These are phyloP conservation scores for Ogataea naganishii DNA, from an alignment of 805 yeast species.

Conservation along the genomic window DNA sequence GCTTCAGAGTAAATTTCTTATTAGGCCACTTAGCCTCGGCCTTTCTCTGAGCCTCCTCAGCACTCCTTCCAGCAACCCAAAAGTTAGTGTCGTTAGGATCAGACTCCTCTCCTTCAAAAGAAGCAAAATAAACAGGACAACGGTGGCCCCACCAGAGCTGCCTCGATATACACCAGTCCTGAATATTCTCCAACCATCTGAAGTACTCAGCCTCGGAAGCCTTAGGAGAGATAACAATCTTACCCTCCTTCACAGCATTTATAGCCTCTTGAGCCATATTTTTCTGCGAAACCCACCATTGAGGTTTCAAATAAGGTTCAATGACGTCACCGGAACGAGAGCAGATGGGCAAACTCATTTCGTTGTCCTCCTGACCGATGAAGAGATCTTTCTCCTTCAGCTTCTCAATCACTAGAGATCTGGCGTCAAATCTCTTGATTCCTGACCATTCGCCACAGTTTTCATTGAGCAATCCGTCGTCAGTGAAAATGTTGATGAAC, in stretches of 20 bases:
- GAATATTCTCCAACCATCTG: constrained; percentile 92
- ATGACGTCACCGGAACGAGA: constrained; percentile 95
- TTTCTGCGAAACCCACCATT: constrained; percentile 96
- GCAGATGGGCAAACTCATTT: constrained; percentile 91
- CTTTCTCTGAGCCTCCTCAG: constrained; percentile 78
- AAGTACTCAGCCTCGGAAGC: constrained; percentile 87
- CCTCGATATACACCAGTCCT: constrained; percentile 99
- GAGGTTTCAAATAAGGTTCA: constrained; percentile 95
- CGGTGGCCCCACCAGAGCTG: constrained; percentile 93
- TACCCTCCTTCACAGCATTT: constrained; percentile 75
- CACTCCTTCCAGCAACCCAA: constrained; percentile 87
- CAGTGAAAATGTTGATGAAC: constrained; percentile 83
- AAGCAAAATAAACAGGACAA: constrained; percentile 89
- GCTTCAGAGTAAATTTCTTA: constrained; percentile 65
- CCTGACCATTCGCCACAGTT: constrained; percentile 93
- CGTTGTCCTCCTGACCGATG: constrained; percentile 85
- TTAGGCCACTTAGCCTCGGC: constrained; percentile 70
- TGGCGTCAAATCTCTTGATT: constrained; percentile 89
- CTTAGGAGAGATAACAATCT: constrained; percentile 75
- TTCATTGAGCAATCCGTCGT: constrained; percentile 84
- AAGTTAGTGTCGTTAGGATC: constrained; percentile 53
- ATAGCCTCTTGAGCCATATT: constrained; percentile 86
- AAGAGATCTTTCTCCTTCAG: constrained; percentile 67
- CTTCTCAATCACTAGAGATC: constrained; percentile 71
- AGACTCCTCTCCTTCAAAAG: constrained; percentile 66